Evolutionary conservation across 176 grass and related monocot species (phyloP).

Genomic region (Eragrostis curvula): DNA sequence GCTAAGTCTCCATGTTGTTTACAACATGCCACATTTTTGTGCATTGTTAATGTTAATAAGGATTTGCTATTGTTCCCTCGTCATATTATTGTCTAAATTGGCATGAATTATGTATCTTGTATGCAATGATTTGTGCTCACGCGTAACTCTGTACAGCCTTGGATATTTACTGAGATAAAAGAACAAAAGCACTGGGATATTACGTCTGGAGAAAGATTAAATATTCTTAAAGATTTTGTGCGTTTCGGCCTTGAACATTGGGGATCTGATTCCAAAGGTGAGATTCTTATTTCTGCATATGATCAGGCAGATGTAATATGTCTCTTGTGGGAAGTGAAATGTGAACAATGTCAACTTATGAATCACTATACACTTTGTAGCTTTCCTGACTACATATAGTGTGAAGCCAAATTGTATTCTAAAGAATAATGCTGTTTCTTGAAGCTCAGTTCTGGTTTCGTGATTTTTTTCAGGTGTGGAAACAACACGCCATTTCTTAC

Average conservation of each 20-base stretch:
- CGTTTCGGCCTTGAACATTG: conserved; percentile 86
- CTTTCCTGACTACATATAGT: background rate
- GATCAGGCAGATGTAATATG: background rate
- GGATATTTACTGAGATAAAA: conserved; percentile 99
- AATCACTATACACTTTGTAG: background rate
- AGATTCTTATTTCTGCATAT: background rate
- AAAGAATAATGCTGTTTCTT: background rate
- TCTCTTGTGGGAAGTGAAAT: background rate
- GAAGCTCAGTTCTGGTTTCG: background rate
- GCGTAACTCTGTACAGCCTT: conserved; percentile 63
- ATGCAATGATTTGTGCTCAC: conserved; percentile 32
- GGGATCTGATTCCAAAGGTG: conserved; percentile 95
- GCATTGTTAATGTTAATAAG: background rate
- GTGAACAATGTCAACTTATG: background rate
- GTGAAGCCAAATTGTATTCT: background rate
- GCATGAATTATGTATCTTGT: background rate
- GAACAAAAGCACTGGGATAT: conserved; percentile 97
- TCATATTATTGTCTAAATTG: conserved; percentile 14
- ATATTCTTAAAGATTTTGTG: conserved; percentile 89
- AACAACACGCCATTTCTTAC: conserved; percentile 87
- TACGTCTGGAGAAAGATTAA: conserved; percentile 77
- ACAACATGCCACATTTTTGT: background rate
- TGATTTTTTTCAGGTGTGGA: conserved; percentile 65
- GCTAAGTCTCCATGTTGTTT: background rate
- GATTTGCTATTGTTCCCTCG: background rate